Evolutionary conservation across 192 early-diverging fungal genomes (phyloP).

Genomic region (Lobosporangium transversale): DNA sequence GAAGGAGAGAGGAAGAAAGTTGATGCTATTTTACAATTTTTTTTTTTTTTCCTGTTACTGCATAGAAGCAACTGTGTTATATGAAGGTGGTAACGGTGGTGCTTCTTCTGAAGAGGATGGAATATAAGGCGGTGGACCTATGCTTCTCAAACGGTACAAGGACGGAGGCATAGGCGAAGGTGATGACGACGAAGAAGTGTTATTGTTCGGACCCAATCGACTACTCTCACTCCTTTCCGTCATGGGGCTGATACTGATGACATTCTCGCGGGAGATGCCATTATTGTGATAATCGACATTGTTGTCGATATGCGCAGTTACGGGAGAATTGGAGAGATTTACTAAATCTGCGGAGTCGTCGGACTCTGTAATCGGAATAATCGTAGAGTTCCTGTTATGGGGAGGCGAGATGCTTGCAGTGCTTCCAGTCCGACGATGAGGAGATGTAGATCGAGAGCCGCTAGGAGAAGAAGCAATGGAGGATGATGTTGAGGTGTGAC

Average conservation of each 20-base stretch:
- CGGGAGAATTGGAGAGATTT: neutral
- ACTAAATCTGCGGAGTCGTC: neutral
- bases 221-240: constrained; percentile 9
- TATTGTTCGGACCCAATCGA: neutral
- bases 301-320: neutral
- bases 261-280: neutral
- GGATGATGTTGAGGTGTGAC: no score
- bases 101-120: constrained; percentile 20
- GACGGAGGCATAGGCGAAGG: neutral
- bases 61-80: constrained; percentile 4
- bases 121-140: constrained; percentile 36
- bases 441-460: constrained; percentile 14
- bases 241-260: constrained; percentile 4
- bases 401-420: neutral
- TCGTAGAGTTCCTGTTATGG: neutral
- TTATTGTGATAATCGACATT: neutral
- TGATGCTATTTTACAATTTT: no score
- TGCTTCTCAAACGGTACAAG: constrained; percentile 21
- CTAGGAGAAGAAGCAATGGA: neutral
- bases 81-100: constrained; percentile 4
- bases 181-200: neutral
- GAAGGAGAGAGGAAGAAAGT: no score
- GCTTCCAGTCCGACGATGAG: neutral
- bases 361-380: neutral
- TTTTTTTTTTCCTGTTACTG: neutral